A percentile compares a stretch with the other conserved stretches of the same genome.
These are phyloP conservation scores for Hydrangea macrophylla DNA, from an alignment of 148 eudicot species.

Conservation along the genomic window DNA sequence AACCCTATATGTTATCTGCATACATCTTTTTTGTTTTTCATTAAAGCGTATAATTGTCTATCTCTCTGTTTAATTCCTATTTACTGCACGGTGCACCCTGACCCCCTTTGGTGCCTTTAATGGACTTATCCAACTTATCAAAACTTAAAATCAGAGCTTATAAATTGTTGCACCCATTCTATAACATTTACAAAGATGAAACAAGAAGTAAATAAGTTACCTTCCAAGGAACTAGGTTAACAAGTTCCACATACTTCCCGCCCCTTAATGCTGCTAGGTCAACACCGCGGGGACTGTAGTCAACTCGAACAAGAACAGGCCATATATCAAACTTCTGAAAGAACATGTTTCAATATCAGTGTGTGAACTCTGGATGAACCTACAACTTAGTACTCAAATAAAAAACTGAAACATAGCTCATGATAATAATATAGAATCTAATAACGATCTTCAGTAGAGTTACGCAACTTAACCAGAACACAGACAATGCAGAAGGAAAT, in stretches of 20 bases:
- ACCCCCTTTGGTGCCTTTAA: too few species aligned
- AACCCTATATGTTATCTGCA: too few species aligned
- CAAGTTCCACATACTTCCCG: conserved; percentile 94
- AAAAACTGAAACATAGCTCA: background rate
- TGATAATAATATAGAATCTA: too few species aligned
- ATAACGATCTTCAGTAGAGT: background rate
- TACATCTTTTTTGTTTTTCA: too few species aligned
- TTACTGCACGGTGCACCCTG: too few species aligned
- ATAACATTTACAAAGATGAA: conserved; percentile 3
- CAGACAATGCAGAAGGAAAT: background rate
- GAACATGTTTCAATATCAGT: conserved; percentile 12
- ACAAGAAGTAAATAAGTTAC: conserved; percentile 27
- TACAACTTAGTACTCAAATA: background rate
- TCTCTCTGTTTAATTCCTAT: too few species aligned
- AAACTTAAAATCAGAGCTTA: too few species aligned
- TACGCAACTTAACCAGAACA: background rate
- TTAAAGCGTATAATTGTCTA: too few species aligned
- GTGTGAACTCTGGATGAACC: background rate
- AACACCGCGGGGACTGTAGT: conserved; percentile 75
- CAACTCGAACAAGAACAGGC: conserved; percentile 75
- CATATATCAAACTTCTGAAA: conserved; percentile 83
- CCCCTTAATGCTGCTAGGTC: conserved; percentile 86
- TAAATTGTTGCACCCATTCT: too few species aligned
- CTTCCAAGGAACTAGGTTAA: conserved; percentile 95
- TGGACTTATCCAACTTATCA: too few species aligned